These are phyloP conservation scores for Chytriomyces hyalinus DNA, from an alignment of 192 early-diverging fungal species.

Conservation along the genomic window DNA sequence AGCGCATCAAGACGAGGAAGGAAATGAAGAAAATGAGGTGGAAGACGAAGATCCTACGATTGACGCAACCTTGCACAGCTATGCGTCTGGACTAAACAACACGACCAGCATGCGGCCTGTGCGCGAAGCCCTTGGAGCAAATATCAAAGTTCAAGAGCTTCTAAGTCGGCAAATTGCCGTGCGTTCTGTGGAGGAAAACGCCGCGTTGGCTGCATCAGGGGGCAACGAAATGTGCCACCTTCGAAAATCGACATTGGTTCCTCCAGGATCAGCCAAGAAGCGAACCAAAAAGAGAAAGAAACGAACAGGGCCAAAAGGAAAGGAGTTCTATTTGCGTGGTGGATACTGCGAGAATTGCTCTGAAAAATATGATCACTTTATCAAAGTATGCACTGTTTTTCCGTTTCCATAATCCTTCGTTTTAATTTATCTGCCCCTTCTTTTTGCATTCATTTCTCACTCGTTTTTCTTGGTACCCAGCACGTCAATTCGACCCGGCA, in stretches of 20 bases:
- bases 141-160: not conserved
- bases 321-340: constrained; percentile 20
- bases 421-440: not conserved
- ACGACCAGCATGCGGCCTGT: constrained; percentile 8
- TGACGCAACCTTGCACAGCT: not conserved
- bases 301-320: constrained; percentile 7
- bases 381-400: constrained; percentile 8
- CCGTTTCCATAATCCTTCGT: not conserved
- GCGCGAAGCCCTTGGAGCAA: not conserved
- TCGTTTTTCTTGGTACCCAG: not conserved
- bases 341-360: constrained; percentile 27
- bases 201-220: not conserved
- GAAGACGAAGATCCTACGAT: not conserved
- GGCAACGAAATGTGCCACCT: not conserved
- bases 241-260: not conserved
- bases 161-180: not conserved
- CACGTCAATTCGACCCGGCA: constrained; percentile 7
- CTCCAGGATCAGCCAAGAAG: not conserved
- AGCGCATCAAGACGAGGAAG: not conserved
- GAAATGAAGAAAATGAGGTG: not conserved
- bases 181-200: not conserved
- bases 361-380: constrained; percentile 25
- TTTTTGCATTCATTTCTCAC: not conserved
- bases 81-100: constrained; percentile 10
- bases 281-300: not conserved